Percentiles rank a stretch among this genome's conserved stretches.
Conservation (phyloP, 208 protist genomes). For the Trypanosoma melophagium region DNA sequence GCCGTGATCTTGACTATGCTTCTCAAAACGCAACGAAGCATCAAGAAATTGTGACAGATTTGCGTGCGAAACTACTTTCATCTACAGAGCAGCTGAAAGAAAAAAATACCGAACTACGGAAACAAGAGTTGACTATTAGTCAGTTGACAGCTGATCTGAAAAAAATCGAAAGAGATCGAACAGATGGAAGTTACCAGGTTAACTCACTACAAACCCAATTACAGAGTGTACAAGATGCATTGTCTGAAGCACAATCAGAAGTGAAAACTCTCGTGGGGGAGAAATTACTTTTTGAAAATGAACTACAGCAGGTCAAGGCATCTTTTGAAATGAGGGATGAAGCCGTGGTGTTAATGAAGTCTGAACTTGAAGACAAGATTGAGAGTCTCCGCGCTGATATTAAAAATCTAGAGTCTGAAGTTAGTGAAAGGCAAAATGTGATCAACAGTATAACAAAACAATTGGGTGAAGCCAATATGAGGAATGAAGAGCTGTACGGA, state of each 20-base stretch:
- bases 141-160: constrained; percentile 67
- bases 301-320: constrained; percentile 45
- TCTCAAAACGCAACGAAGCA: constrained; percentile 39
- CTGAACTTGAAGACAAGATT: constrained; percentile 44
- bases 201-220: constrained; percentile 26
- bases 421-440: constrained; percentile 45
- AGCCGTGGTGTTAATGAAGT: constrained; percentile 54
- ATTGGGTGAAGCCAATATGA: constrained; percentile 52
- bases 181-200: constrained; percentile 41
- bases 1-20: constrained; percentile 48
- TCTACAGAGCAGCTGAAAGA: constrained; percentile 63
- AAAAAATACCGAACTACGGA: constrained; percentile 57
- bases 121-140: constrained; percentile 62
- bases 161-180: constrained; percentile 49
- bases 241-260: not conserved
- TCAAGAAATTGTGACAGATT: constrained; percentile 58
- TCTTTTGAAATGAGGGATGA: constrained; percentile 52
- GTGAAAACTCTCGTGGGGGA: constrained; percentile 5
- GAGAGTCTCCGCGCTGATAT: constrained; percentile 39
- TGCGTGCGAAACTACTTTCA: constrained; percentile 40
- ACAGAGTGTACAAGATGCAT: constrained; percentile 12
- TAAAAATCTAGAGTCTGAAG: constrained; percentile 46
- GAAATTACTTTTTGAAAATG: constrained; percentile 38
- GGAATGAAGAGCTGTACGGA: constrained; percentile 46
- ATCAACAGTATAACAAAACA: constrained; percentile 72